These are phyloP conservation scores for Entamoeba nuttalli DNA, from an alignment of 208 protist genomes.

Conservation along the genomic window DNA sequence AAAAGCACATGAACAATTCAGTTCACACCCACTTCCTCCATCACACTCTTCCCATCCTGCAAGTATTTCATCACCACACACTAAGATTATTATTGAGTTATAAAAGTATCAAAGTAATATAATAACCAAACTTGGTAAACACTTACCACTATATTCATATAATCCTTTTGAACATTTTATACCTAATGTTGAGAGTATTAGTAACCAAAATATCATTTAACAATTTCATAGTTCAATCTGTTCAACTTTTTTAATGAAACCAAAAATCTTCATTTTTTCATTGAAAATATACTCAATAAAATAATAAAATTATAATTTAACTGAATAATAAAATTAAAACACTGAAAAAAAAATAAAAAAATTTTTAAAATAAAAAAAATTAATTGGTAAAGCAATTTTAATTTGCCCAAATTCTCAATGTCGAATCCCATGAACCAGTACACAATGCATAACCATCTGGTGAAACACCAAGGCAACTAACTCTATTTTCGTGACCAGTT, in stretches of 20 bases:
- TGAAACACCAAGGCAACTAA: conserved; percentile 48
- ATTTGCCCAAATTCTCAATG: conserved; percentile 41
- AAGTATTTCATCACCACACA: neutral
- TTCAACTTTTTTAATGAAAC: neutral
- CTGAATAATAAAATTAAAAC: neutral
- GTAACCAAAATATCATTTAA: too few relatives aligned
- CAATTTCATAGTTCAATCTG: too few relatives aligned
- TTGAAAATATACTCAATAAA: neutral
- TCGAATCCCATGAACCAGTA: conserved; percentile 61
- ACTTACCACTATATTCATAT: neutral
- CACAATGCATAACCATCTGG: conserved; percentile 58
- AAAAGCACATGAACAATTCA: neutral
- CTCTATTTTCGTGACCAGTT: conserved; percentile 59
- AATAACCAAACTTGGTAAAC: neutral
- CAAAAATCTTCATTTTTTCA: neutral
- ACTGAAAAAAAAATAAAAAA: neutral
- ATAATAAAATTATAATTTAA: neutral
- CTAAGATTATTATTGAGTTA: neutral
- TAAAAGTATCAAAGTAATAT: neutral
- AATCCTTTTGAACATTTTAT: neutral
- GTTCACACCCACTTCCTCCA: neutral
- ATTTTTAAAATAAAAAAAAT: too few relatives aligned
- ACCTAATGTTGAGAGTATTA: too few relatives aligned
- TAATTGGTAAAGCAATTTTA: neutral
- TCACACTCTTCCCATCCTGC: neutral